phyloP scores from a whole-genome alignment of 2,329 filamentous ascomycete genomes.

The Fusarium luffae region DNA sequence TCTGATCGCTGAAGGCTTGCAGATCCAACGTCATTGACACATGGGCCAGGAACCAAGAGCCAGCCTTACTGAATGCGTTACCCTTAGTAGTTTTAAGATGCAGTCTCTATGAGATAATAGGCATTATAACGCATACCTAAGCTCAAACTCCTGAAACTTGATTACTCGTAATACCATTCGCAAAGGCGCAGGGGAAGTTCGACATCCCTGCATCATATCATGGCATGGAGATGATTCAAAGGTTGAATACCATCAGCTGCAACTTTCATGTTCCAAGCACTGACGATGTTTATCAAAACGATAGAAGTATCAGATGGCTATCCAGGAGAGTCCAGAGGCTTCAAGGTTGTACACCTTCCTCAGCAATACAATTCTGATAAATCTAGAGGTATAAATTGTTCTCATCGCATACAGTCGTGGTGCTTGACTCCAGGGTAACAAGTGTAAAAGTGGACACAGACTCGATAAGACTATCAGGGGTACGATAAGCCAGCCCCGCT shows the following conservation, averaged over 20 bases:
- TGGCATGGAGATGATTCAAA: background rate
- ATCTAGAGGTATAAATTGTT: background rate
- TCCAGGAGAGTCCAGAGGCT: background rate
- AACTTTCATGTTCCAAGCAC: background rate
- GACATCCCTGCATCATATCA: background rate
- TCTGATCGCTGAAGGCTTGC: background rate
- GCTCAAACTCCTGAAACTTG: background rate
- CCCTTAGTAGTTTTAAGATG: background rate
- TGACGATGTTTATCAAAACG: background rate
- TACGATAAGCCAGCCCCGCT: conserved; percentile 46
- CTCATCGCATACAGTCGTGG: background rate
- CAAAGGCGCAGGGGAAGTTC: background rate
- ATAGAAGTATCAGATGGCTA: background rate
- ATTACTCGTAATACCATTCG: background rate
- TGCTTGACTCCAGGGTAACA: background rate
- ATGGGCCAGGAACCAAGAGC: background rate
- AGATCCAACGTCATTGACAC: conserved; percentile 29
- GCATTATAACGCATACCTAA: background rate
- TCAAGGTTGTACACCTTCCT: background rate
- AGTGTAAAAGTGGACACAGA: background rate
- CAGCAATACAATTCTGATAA: background rate
- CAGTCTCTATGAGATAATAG: background rate
- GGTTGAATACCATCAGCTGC: background rate
- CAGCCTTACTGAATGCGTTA: background rate
- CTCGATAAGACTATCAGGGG: conserved; percentile 30